Conservation (phyloP, 1,284 basidiomycete species). For the Papiliotrema laurentii region DNA sequence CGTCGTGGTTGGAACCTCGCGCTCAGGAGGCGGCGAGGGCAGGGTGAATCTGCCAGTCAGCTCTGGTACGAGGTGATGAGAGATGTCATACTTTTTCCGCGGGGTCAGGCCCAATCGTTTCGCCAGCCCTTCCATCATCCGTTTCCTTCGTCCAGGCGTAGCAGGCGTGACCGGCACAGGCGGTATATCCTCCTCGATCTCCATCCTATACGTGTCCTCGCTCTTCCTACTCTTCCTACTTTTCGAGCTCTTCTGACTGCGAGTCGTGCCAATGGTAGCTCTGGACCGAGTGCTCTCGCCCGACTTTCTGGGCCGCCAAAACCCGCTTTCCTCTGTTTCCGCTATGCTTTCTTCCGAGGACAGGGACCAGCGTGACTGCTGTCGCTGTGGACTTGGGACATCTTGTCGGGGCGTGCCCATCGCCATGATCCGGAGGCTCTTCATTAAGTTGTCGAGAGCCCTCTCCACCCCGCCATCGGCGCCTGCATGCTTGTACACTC, state of each 20-base stretch:
- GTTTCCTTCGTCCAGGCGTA: conserved; percentile 23
- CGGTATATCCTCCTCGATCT: conserved; percentile 16
- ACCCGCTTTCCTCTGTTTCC: conserved; percentile 5
- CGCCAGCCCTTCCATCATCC: conserved; percentile 26
- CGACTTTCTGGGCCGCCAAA: conserved; percentile 22
- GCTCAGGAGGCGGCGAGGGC: background rate
- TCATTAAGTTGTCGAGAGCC: conserved; percentile 29
- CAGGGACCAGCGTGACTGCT: conserved; percentile 29
- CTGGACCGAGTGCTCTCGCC: conserved; percentile 21
- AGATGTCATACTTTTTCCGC: conserved; percentile 17
- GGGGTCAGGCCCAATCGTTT: conserved; percentile 29
- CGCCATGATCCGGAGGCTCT: conserved; percentile 14
- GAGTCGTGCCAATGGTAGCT: conserved; percentile 10
- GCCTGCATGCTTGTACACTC: conserved; percentile 13
- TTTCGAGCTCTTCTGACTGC: conserved; percentile 8
- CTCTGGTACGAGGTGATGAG: conserved; percentile 4
- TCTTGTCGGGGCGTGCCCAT: conserved; percentile 14
- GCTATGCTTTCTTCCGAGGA: conserved; percentile 11
- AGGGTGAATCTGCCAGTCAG: background rate
- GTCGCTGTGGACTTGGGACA: background rate
- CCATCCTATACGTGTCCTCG: conserved; percentile 15
- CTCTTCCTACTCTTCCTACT: conserved; percentile 17
- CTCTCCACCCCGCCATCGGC: conserved; percentile 17
- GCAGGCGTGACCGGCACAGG: conserved; percentile 14
- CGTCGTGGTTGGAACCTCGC: conserved; percentile 4